Conservation (phyloP, 768 basidiomycete species). For the Boletus subparvulus region DNA sequence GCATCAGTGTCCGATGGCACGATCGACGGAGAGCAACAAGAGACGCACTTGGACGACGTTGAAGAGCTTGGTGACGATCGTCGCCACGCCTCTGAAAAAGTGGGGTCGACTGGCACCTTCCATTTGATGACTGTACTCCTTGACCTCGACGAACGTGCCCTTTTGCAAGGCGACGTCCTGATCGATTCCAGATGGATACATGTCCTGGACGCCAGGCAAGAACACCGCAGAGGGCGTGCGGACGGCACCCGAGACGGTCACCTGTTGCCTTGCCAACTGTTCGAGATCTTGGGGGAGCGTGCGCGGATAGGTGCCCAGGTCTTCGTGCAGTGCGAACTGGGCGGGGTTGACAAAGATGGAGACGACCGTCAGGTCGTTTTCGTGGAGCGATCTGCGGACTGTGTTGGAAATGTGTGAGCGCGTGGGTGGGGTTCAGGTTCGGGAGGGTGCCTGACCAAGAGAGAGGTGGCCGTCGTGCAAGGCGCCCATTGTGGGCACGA, state of each 20-base stretch:
- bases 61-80: conserved; percentile 93
- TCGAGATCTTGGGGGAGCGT: conserved; percentile 76
- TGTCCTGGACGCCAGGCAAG: conserved; percentile 72
- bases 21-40: background rate
- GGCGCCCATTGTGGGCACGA: conserved; percentile 98
- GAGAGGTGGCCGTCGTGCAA: conserved; percentile 91
- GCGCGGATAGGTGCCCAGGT: conserved; percentile 87
- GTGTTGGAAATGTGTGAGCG: conserved; percentile 4
- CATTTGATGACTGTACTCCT: conserved; percentile 90
- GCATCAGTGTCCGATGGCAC: background rate
- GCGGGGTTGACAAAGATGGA: conserved; percentile 99
- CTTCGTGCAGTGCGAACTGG: conserved; percentile 96
- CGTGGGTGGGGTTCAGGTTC: background rate
- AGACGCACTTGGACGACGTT: conserved; percentile 77
- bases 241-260: conserved; percentile 28
- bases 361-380: conserved; percentile 84
- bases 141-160: conserved; percentile 91
- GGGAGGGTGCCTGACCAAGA: conserved; percentile 63
- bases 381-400: conserved; percentile 76
- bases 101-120: conserved; percentile 84
- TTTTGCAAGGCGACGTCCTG: conserved; percentile 72
- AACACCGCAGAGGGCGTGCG: conserved; percentile 71
- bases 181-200: conserved; percentile 91
- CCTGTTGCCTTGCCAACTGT: conserved; percentile 45
- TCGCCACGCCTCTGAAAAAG: conserved; percentile 95